Evolutionary conservation across 2,329 filamentous ascomycete genomes (phyloP).

Genomic region (Colletotrichum falcatum): DNA sequence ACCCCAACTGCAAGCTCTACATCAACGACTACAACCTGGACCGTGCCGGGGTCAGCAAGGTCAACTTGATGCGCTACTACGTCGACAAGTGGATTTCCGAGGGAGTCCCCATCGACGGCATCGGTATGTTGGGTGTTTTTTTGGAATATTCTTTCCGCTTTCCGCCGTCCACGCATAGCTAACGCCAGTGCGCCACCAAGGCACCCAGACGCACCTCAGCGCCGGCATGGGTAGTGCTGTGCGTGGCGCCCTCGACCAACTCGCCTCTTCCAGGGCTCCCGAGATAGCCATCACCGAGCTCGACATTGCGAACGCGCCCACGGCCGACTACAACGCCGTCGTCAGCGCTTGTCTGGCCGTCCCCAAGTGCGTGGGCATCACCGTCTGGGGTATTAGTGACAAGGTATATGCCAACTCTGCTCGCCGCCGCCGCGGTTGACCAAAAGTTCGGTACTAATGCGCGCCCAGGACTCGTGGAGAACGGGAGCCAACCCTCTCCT

Average conservation of each 20-base stretch:
- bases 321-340: slow-evolving; percentile 54
- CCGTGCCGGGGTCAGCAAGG: slow-evolving; percentile 44
- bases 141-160: background rate
- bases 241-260: slow-evolving; percentile 61
- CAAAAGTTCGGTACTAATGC: slow-evolving; percentile 43
- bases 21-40: slow-evolving; percentile 50
- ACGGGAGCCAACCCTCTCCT: slow-evolving; percentile 58
- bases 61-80: slow-evolving; percentile 45
- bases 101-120: slow-evolving; percentile 75
- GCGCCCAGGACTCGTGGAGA: background rate
- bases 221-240: slow-evolving; percentile 57
- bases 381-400: slow-evolving; percentile 56
- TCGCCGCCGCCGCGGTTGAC: slow-evolving; percentile 42
- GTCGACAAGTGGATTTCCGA: slow-evolving; percentile 73
- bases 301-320: slow-evolving; percentile 70
- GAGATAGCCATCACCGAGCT: slow-evolving; percentile 56
- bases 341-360: slow-evolving; percentile 46
- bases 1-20: slow-evolving; percentile 61
- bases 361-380: slow-evolving; percentile 46
- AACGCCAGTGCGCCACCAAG: background rate
- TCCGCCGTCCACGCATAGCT: background rate
- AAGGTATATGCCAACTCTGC: background rate
- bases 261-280: slow-evolving; percentile 60
- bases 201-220: slow-evolving; percentile 67
- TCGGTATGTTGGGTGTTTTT: slow-evolving; percentile 50